A percentile compares a stretch with the other conserved stretches of the same genome.
These are phyloP conservation scores for Hyphopichia fennica DNA, from an alignment of 1,139 yeast species.

Conservation along the genomic window DNA sequence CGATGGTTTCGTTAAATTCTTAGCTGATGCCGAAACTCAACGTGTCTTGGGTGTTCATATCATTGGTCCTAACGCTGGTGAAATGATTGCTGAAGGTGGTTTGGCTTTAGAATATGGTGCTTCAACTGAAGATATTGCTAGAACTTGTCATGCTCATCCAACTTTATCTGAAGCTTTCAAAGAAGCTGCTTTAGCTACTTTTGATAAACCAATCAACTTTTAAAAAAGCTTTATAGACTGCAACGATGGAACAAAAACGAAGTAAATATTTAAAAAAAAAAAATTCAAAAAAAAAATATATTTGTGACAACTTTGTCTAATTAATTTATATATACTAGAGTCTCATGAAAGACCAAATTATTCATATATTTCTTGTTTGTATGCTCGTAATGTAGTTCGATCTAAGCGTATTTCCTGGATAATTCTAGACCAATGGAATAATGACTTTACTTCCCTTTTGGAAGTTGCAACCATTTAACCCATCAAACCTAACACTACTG, in stretches of 20 bases:
- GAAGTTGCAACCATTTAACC: no score
- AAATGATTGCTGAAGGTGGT: constrained; percentile 98
- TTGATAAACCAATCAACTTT: constrained; percentile 85
- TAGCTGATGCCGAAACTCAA: constrained; percentile 97
- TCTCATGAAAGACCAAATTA: background rate
- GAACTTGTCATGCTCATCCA: constrained; percentile 99
- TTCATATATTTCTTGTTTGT: no score
- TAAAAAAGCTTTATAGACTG: constrained; percentile 25
- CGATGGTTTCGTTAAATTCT: constrained; percentile 94
- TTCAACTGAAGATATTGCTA: constrained; percentile 93
- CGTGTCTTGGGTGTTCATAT: constrained; percentile 96
- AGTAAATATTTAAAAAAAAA: background rate
- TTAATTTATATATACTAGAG: background rate
- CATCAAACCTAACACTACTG: no score
- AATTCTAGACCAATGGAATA: no score
- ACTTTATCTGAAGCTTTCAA: constrained; percentile 96
- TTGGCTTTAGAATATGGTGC: constrained; percentile 99
- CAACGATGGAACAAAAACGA: background rate
- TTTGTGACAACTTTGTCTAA: background rate
- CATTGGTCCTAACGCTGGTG: constrained; percentile 98
- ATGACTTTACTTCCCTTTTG: no score
- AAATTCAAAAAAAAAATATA: background rate
- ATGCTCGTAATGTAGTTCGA: no score
- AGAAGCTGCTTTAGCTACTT: constrained; percentile 95
- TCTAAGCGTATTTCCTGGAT: no score